These are phyloP conservation scores for Cystobasidium onofrii DNA, from an alignment of 768 basidiomycete species.

Conservation along the genomic window DNA sequence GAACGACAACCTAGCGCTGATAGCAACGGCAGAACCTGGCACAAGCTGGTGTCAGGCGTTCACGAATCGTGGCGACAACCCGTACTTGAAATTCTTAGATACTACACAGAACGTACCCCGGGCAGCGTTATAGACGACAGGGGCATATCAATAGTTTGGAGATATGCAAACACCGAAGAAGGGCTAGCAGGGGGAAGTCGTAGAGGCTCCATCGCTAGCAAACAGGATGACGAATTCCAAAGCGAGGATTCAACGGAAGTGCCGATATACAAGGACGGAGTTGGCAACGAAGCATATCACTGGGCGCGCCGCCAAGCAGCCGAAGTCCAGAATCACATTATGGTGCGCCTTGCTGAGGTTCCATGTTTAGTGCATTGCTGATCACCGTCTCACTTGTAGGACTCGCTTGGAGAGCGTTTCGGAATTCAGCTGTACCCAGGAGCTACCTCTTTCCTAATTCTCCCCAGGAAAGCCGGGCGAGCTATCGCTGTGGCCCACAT, in stretches of 20 bases:
- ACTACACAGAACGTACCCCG: constrained; percentile 81
- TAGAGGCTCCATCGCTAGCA: background rate
- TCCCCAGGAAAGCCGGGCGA: constrained; percentile 24
- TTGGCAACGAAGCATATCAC: constrained; percentile 54
- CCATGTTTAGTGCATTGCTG: background rate
- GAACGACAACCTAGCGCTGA: constrained; percentile 29
- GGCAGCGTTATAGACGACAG: constrained; percentile 77
- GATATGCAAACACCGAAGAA: constrained; percentile 61
- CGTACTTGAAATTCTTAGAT: constrained; percentile 73
- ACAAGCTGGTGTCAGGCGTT: constrained; percentile 68
- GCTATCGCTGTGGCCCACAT: constrained; percentile 27
- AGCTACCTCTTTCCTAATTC: constrained; percentile 25
- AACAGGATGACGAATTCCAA: background rate
- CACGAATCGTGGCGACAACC: constrained; percentile 72
- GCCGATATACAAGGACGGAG: constrained; percentile 2
- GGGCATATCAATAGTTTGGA: constrained; percentile 72
- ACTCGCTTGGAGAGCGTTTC: constrained; percentile 26
- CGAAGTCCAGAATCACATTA: constrained; percentile 72
- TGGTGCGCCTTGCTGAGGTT: background rate
- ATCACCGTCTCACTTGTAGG: constrained; percentile 11
- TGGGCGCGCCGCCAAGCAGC: constrained; percentile 83
- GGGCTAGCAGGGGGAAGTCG: constrained; percentile 10
- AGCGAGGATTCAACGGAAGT: background rate
- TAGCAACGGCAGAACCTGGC: constrained; percentile 53
- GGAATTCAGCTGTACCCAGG: constrained; percentile 20